These are phyloP conservation scores for Neolentinus lepideus DNA, from an alignment of 1,284 basidiomycete species.

Conservation along the genomic window DNA sequence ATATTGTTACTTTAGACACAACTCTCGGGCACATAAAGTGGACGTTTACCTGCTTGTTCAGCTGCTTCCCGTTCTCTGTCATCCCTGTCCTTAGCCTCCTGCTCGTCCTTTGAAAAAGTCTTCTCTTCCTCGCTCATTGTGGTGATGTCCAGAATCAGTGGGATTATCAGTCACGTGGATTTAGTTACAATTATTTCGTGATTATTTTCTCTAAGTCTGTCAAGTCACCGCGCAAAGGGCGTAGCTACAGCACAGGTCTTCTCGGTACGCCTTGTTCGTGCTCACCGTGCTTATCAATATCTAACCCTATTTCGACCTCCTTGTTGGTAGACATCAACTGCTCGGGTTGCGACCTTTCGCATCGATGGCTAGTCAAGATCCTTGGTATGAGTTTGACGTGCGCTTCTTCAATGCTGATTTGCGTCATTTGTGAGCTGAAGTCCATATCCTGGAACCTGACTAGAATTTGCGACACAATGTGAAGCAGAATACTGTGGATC, in stretches of 20 bases:
- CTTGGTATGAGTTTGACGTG: conserved; percentile 60
- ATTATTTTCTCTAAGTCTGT: too few species aligned
- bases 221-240: too few species aligned
- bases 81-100: conserved; percentile 62
- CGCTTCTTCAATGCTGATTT: conserved; percentile 6
- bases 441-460: neutral
- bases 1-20: neutral
- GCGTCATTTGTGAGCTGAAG: conserved; percentile 1
- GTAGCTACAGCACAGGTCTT: too few species aligned
- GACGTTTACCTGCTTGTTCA: conserved; percentile 78
- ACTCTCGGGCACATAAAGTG: conserved; percentile 9
- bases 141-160: neutral
- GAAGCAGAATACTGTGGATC: conserved; percentile 64
- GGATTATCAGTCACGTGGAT: neutral
- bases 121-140: conserved; percentile 49
- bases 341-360: too few species aligned
- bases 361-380: conserved; percentile 38
- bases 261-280: too few species aligned
- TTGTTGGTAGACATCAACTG: too few species aligned
- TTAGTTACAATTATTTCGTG: neutral
- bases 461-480: conserved; percentile 41
- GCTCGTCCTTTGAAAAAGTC: conserved; percentile 71
- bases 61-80: conserved; percentile 62
- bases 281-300: too few species aligned
- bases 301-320: too few species aligned